Evolutionary conservation across 257 asterid genomes (phyloP).

Genomic region (Ophiorrhiza pumila): DNA sequence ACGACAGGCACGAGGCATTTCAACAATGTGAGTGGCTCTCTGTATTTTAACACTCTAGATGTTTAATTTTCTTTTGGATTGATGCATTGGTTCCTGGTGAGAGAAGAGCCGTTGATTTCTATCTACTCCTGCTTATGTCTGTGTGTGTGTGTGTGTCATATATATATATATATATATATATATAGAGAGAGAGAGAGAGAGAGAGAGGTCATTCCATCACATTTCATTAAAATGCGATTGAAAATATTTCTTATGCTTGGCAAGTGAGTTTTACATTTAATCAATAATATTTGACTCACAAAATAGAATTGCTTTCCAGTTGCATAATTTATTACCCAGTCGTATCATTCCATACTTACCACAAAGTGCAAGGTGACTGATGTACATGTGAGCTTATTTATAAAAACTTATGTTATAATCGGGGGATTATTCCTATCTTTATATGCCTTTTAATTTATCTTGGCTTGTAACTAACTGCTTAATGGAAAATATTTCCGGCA

Average conservation of each 20-base stretch:
- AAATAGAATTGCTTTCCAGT: neutral
- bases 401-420: neutral
- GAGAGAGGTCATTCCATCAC: too few species aligned
- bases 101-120: neutral
- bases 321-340: neutral
- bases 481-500: neutral
- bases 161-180: too few species aligned
- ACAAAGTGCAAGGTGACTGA: neutral
- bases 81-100: neutral
- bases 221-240: too few species aligned
- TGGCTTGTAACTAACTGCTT: neutral
- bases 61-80: neutral
- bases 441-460: neutral
- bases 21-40: conserved; percentile 43
- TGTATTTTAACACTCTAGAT: neutral
- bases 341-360: neutral
- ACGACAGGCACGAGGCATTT: conserved; percentile 78
- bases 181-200: too few species aligned
- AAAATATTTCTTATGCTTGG: too few species aligned
- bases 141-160: too few species aligned
- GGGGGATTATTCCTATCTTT: neutral
- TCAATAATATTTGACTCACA: neutral
- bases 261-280: neutral
- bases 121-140: neutral
- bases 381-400: neutral